Base-by-base conservation (phyloP, 2,329 filamentous ascomycete genomes). In the Oidium heveae region DNA sequence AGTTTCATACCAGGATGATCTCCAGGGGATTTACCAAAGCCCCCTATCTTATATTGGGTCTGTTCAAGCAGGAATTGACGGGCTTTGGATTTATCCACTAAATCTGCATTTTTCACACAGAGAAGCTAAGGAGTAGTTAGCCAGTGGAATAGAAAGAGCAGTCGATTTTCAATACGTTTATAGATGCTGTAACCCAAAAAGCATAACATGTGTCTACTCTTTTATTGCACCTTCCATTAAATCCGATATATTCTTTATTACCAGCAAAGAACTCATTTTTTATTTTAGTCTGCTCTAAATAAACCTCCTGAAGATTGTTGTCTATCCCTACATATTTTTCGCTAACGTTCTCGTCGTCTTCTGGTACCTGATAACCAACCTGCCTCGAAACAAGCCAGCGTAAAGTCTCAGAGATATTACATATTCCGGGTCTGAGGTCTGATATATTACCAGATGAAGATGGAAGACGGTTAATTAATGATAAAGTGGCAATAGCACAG, bases 171-270 rank as follows among this genome's bases (percentile, higher is more conserved):
- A 65, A 61, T 66, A 73, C 71, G 56, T 66, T 65, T 53, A 75
- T 65, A 53, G 86, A 78, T 1, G 78, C 86, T 4, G 75, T 74
- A 0, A 85, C 86, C 91, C 91, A 98, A 72, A 89, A 98, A 22
- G 79, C 82, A 67, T 98, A 98, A 68, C 91, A 98, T 0, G 91
- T 96, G 68, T 98, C 91, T 10, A 85, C 84, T 51, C 81, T 74
- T 67, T 98, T 98, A 70, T 94, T 95, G 65, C 78, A 80, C 52
- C 91, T 79, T 28, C 91, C 91, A 63, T 93, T 94, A 68, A 93
- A 87, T 10, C 88, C 91, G 1, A 86, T 74, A 72, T 64, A 58
- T 62, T 64, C 28, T 8, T 32, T 32, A 32, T 32, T 53, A 62
- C 60, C 20, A 56, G 64, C 52, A 51, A 32, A 51, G 20, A 43